phyloP scores from a whole-genome alignment of 345 rosid species.

The Linum usitatissimum region DNA sequence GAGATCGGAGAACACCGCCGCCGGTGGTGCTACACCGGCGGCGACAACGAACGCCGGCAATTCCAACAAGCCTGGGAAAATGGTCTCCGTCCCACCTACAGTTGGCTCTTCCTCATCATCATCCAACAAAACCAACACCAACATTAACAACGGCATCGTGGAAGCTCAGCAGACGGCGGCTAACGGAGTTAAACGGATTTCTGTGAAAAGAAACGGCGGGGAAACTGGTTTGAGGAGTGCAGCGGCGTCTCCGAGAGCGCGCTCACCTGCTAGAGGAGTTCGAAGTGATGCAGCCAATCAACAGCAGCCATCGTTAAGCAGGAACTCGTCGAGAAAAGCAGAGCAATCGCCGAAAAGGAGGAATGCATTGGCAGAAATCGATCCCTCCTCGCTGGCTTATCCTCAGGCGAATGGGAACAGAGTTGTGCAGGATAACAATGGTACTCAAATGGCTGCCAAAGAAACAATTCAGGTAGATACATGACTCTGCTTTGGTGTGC shows the following conservation, averaged over 20 bases:
- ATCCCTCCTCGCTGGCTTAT: conserved; percentile 38
- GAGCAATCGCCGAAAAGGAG: conserved; percentile 71
- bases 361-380: conserved; percentile 62
- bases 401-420: conserved; percentile 30
- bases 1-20: conserved; percentile 43
- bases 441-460: conserved; percentile 20
- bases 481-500: background rate
- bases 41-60: no score
- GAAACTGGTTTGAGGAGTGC: background rate
- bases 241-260: no score
- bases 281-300: conserved; percentile 23
- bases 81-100: conserved; percentile 83
- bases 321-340: conserved; percentile 62
- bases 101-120: conserved; percentile 19
- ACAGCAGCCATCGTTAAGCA: conserved; percentile 54
- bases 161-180: background rate
- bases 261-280: conserved; percentile 27
- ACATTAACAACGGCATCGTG: conserved; percentile 16
- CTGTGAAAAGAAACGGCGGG: conserved; percentile 54
- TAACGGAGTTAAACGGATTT: conserved; percentile 33
- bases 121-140: conserved; percentile 7
- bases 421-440: conserved; percentile 10
- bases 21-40: background rate
- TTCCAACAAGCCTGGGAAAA: conserved; percentile 36
- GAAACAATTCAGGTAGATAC: conserved; percentile 30